Evolutionary conservation across 2,329 filamentous ascomycete genomes (phyloP).

Genomic region (Aspergillus niger): DNA sequence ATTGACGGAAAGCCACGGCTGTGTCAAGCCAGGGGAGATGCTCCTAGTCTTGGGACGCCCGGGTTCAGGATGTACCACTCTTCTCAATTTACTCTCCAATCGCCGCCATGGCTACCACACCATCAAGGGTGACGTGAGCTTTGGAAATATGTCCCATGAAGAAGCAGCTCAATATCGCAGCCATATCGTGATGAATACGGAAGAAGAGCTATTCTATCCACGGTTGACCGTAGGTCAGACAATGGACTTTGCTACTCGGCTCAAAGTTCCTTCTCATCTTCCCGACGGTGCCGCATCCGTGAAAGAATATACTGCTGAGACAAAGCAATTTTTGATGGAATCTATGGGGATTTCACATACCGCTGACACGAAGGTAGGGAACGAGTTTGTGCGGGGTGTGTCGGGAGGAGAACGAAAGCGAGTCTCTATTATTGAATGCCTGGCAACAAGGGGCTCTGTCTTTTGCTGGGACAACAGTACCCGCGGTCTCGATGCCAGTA

Average conservation of each 20-base stretch:
- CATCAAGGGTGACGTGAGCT: conserved; percentile 61
- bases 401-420: conserved; percentile 68
- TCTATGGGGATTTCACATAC: conserved; percentile 61
- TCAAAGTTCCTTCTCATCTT: conserved; percentile 69
- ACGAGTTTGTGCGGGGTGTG: conserved; percentile 64
- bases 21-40: conserved; percentile 73
- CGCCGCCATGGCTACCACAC: conserved; percentile 59
- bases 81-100: conserved; percentile 69
- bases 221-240: conserved; percentile 53
- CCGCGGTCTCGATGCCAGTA: conserved; percentile 63
- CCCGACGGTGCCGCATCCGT: conserved; percentile 65
- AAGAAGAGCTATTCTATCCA: conserved; percentile 56
- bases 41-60: conserved; percentile 68
- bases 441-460: conserved; percentile 58
- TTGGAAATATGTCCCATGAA: conserved; percentile 48
- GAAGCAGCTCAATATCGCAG: conserved; percentile 53
- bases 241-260: conserved; percentile 62
- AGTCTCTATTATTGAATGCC: conserved; percentile 64
- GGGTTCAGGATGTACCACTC: conserved; percentile 68
- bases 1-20: conserved; percentile 64
- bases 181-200: conserved; percentile 59
- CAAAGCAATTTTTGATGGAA: conserved; percentile 56
- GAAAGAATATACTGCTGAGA: conserved; percentile 51
- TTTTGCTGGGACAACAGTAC: conserved; percentile 68
- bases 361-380: conserved; percentile 64